Evolutionary conservation across 495 filamentous ascomycete genomes (phyloP), one percentile per base, ranked within the genome.

Genomic region (Neurospora sp.): DNA sequence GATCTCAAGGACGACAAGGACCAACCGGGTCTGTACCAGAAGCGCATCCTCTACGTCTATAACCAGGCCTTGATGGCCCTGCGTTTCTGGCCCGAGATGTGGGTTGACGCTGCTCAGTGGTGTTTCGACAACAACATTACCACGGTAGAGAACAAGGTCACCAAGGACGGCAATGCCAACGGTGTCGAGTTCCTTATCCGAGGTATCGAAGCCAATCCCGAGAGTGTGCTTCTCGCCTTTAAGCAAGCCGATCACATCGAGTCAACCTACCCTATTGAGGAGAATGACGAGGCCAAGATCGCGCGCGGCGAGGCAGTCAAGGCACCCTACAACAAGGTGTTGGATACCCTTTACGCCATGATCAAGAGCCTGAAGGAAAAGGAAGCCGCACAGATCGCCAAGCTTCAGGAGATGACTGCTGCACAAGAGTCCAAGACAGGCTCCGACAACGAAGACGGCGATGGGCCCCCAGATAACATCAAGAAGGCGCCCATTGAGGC

Each of bases 81-180:
- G 73, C 87, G 93, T 70, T 99, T 97, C 78, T 92, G 94, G 86
- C 96, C 96, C 3, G 92, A 95, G 79, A 89, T 98, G 74, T 99
- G 96, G 96, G 95, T 92, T 75, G 94, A 97, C 68, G 96, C 94
- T 3, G 92, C 94, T 14, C 92, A 97, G 72, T 99, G 94, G 85
- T 97, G 94, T 82, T 92, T 94, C 78, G 84, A 89, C 69, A 94
- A 97, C 77, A 88, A 88, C 70, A 76, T 86, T 68, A 73, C 81
- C 16, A 87, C 74, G 0, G 37, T 92, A 74, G 82, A 88, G 68
- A 93, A 96, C 77, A 88, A 87, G 69, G 72, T 83, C 7, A 69
- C 80, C 42, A 88, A 83, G 20, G 89, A 91, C 70, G 92, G 92
- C 27, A 90, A 90, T 72, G 88, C 92, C 2, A 75, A 79, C 40